Evolutionary conservation across 495 filamentous ascomycete genomes (phyloP).

Genomic region (Chaetomium tenue): DNA sequence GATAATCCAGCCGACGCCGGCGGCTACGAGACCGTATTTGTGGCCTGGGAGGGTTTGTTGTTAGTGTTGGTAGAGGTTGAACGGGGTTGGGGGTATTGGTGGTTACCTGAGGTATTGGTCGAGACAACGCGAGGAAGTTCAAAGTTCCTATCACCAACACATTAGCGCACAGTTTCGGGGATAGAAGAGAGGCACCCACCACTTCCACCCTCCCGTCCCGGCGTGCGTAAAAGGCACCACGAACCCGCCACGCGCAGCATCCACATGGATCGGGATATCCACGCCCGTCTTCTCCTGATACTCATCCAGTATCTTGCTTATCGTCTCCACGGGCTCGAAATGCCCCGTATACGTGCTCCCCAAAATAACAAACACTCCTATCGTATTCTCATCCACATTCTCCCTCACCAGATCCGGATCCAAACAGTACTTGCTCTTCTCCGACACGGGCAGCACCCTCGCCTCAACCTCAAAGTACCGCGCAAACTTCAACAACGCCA

Average conservation of each 20-base stretch:
- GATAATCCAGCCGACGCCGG: slow-evolving; percentile 73
- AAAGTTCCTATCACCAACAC: slow-evolving; percentile 55
- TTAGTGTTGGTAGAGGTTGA: background rate
- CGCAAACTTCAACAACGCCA: slow-evolving; percentile 71
- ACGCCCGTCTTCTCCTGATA: slow-evolving; percentile 61
- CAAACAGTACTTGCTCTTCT: slow-evolving; percentile 60
- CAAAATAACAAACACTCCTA: slow-evolving; percentile 72
- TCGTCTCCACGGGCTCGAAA: slow-evolving; percentile 70
- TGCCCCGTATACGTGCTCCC: slow-evolving; percentile 76
- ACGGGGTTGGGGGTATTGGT: too few relatives aligned
- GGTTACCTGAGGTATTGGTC: slow-evolving; percentile 62
- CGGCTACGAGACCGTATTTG: slow-evolving; percentile 71
- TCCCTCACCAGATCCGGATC: slow-evolving; percentile 62
- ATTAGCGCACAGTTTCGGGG: slow-evolving; percentile 6
- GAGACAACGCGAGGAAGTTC: slow-evolving; percentile 68
- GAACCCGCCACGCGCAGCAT: slow-evolving; percentile 70
- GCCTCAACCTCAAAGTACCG: slow-evolving; percentile 78
- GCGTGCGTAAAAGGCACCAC: slow-evolving; percentile 70
- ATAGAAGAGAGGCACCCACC: slow-evolving; percentile 39
- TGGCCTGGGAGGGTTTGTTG: slow-evolving; percentile 46
- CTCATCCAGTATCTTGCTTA: slow-evolving; percentile 64
- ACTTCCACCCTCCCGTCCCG: slow-evolving; percentile 58
- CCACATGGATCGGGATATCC: slow-evolving; percentile 74
- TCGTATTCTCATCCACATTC: slow-evolving; percentile 75
- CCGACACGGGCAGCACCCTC: slow-evolving; percentile 64